Conservation (phyloP, 78 protist species). For the Diacronema lutheri region DNA sequence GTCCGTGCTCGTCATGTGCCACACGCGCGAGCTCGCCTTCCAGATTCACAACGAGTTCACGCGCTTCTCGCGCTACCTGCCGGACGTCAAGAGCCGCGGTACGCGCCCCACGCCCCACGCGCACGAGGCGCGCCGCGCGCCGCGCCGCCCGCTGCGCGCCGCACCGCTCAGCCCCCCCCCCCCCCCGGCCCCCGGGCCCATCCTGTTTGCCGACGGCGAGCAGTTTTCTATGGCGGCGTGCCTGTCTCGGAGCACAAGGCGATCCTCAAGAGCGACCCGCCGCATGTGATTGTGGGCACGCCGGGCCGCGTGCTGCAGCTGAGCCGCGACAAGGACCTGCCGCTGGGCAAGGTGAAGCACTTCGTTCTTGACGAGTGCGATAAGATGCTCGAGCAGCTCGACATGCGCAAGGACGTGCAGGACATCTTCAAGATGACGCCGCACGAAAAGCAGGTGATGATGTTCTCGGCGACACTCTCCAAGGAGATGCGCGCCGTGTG, state of each 20-base stretch:
- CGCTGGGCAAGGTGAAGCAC: conserved; percentile 74
- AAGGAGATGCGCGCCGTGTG: conserved; percentile 73
- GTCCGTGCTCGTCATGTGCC: conserved; percentile 81
- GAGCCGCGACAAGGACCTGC: conserved; percentile 45
- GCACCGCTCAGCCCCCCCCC: too few species aligned
- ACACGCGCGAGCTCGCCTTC: conserved; percentile 97
- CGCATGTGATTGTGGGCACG: conserved; percentile 95
- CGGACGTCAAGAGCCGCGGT: conserved; percentile 62
- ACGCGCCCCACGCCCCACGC: too few species aligned
- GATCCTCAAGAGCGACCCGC: conserved; percentile 60
- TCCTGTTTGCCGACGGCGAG: too few species aligned
- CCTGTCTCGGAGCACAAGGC: conserved; percentile 50
- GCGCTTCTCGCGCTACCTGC: conserved; percentile 87
- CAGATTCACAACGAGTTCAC: conserved; percentile 94
- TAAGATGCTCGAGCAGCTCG: conserved; percentile 76
- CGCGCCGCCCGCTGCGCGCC: too few species aligned
- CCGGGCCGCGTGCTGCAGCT: conserved; percentile 94
- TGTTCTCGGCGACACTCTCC: conserved; percentile 99
- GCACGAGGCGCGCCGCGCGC: too few species aligned
- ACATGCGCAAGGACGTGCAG: conserved; percentile 97
- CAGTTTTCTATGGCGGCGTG: conserved; percentile 96
- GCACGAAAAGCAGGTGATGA: conserved; percentile 95
- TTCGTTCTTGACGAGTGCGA: conserved; percentile 99
- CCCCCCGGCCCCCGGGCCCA: too few species aligned
- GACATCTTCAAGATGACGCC: conserved; percentile 87